Percentiles rank a stretch among this genome's conserved stretches.
These are phyloP conservation scores for Termitomyces bulborhizus DNA, from an alignment of 768 basidiomycete species.

Conservation along the genomic window DNA sequence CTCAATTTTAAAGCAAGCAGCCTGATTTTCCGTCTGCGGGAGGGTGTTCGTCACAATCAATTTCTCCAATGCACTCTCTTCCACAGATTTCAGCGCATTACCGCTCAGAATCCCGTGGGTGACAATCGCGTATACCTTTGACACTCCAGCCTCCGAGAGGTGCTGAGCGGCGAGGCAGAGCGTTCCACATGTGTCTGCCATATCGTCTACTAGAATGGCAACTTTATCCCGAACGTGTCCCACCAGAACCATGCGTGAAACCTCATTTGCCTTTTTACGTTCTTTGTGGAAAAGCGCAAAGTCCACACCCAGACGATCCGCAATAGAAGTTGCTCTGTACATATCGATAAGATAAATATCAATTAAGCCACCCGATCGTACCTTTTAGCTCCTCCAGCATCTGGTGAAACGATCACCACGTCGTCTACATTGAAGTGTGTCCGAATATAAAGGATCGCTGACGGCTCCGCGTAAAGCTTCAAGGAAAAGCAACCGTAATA, in stretches of 20 bases:
- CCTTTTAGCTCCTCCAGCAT: slow-evolving; percentile 98
- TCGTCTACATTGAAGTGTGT: slow-evolving; percentile 80
- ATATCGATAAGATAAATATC: slow-evolving; percentile 9
- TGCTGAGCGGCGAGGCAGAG: slow-evolving; percentile 88
- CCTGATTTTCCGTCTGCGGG: slow-evolving; percentile 78
- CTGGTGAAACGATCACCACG: slow-evolving; percentile 94
- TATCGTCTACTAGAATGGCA: slow-evolving; percentile 96
- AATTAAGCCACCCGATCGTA: slow-evolving; percentile 27
- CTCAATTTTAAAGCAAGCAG: slow-evolving; percentile 72
- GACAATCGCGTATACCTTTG: slow-evolving; percentile 84
- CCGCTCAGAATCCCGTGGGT: slow-evolving; percentile 96
- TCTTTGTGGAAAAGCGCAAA: slow-evolving; percentile 99
- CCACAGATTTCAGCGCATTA: slow-evolving; percentile 71
- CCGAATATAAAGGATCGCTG: slow-evolving; percentile 91
- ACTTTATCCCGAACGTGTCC: slow-evolving; percentile 89
- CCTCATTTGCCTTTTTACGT: slow-evolving; percentile 93
- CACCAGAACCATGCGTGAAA: slow-evolving; percentile 92
- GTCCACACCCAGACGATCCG: slow-evolving; percentile 92
- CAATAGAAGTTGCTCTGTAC: slow-evolving; percentile 89
- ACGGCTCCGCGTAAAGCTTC: slow-evolving; percentile 93
- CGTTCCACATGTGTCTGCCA: slow-evolving; percentile 97
- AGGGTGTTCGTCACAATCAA: slow-evolving; percentile 98
- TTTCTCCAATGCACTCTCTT: slow-evolving; percentile 77
- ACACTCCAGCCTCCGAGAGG: slow-evolving; percentile 82
- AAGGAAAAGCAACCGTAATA: background rate